Evolutionary conservation across 305 asterid genomes (phyloP).

Genomic region (Ajuga reptans): DNA sequence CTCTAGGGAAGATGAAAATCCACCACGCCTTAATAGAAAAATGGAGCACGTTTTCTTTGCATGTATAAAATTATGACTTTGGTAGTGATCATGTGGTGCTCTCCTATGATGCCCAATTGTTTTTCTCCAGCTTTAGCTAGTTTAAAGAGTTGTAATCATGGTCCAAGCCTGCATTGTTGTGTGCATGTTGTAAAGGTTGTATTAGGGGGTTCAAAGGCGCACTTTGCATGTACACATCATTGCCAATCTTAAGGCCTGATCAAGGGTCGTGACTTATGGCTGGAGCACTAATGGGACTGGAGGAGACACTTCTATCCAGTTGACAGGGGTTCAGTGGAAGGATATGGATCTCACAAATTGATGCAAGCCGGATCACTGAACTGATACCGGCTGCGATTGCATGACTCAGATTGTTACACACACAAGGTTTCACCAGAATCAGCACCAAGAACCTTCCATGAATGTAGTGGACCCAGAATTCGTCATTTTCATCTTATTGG

Average conservation of each 20-base stretch:
- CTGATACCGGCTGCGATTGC: background rate
- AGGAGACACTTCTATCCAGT: background rate
- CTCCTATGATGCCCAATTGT: background rate
- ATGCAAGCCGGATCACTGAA: background rate
- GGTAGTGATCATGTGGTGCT: background rate
- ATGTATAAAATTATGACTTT: too few species aligned
- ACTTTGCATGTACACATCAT: background rate
- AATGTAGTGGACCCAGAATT: too few species aligned
- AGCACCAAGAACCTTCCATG: background rate
- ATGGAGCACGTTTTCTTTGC: background rate
- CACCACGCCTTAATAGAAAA: background rate
- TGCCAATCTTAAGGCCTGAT: background rate
- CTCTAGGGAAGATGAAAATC: background rate
- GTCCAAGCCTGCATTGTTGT: background rate
- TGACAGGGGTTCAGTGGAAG: background rate
- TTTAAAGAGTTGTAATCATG: background rate
- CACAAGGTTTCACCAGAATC: background rate
- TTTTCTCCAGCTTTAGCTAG: background rate
- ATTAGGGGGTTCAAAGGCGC: background rate
- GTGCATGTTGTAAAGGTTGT: background rate
- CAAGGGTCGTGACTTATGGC: background rate
- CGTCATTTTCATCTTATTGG: background rate
- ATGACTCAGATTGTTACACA: background rate
- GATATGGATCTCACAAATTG: background rate
- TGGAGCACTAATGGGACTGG: background rate